Conservation (phyloP, 139 green algal genomes). For the Gonium pectorale region DNA sequence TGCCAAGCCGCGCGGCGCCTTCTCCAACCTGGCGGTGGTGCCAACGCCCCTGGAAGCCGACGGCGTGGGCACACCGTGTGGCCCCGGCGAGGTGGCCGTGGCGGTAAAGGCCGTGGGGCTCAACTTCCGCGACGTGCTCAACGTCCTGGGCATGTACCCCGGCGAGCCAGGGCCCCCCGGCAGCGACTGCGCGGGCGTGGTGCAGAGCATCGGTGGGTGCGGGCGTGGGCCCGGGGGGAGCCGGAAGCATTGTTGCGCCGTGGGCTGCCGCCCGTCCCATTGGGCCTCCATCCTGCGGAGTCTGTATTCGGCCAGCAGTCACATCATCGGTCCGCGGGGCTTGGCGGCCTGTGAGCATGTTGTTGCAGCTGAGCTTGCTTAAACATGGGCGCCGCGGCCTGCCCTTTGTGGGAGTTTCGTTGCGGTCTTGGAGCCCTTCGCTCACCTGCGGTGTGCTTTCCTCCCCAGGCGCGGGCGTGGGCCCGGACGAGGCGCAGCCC, state of each 20-base stretch:
- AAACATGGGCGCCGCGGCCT: too few species aligned
- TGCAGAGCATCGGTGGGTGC: conserved; percentile 57
- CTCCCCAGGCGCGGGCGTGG: not conserved
- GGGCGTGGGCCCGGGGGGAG: too few species aligned
- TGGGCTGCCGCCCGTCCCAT: too few species aligned
- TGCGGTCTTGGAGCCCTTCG: not conserved
- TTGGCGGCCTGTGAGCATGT: too few species aligned
- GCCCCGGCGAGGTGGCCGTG: conserved; percentile 61
- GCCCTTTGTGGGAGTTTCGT: too few species aligned
- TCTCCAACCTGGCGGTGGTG: conserved; percentile 49
- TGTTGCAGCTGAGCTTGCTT: too few species aligned
- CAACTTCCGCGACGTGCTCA: conserved; percentile 91
- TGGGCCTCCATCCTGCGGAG: too few species aligned
- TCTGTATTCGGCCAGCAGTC: too few species aligned
- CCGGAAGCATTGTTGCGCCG: too few species aligned
- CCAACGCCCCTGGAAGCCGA: conserved; percentile 10
- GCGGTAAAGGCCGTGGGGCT: conserved; percentile 82
- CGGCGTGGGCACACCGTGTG: conserved; percentile 32
- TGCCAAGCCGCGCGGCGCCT: conserved; percentile 46
- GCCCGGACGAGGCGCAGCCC: not conserved
- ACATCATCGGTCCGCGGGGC: too few species aligned
- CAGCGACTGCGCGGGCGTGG: conserved; percentile 81
- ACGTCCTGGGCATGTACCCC: conserved; percentile 91
- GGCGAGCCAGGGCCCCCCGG: conserved; percentile 87
- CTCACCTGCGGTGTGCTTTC: too few species aligned